These are phyloP conservation scores for Panicum virgatum DNA, from an alignment of 202 grass and related monocot species.

Conservation along the genomic window DNA sequence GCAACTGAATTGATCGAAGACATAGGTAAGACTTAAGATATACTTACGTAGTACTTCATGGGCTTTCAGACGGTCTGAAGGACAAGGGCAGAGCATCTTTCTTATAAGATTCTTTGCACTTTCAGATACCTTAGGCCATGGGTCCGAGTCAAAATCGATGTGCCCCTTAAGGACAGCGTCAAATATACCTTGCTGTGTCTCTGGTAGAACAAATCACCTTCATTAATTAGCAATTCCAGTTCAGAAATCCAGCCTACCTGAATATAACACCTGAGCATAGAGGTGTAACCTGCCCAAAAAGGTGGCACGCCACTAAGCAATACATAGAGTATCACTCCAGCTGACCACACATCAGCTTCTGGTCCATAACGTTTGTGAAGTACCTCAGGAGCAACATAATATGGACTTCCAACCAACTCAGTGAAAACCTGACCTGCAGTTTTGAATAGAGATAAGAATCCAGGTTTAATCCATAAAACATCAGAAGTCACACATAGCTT, in stretches of 20 bases:
- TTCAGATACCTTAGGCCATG: conserved; percentile 80
- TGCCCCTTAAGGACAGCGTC: conserved; percentile 81
- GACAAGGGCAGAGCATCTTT: conserved; percentile 73
- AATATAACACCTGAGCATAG: conserved; percentile 29
- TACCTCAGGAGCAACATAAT: conserved; percentile 97
- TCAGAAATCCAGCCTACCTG: conserved; percentile 25
- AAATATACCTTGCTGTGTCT: conserved; percentile 92
- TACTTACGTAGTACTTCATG: conserved; percentile 90
- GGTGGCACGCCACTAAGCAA: conserved; percentile 94
- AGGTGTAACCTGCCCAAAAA: conserved; percentile 86
- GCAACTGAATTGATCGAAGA: not conserved
- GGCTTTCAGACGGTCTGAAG: conserved; percentile 75
- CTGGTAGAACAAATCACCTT: conserved; percentile 43
- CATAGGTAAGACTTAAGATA: conserved; percentile 13
- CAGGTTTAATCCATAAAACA: conserved; percentile 7
- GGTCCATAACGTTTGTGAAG: conserved; percentile 85
- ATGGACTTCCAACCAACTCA: conserved; percentile 94
- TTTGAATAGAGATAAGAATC: conserved; percentile 3
- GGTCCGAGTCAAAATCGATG: conserved; percentile 80
- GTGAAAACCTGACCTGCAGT: conserved; percentile 81
- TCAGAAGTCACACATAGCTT: not conserved
- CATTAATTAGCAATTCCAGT: conserved; percentile 25
- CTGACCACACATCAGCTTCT: conserved; percentile 95
- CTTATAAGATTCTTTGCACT: conserved; percentile 85
- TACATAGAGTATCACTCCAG: conserved; percentile 94